These are phyloP conservation scores for Adansonia gregorii DNA, from an alignment of 441 rosid species.

Conservation along the genomic window DNA sequence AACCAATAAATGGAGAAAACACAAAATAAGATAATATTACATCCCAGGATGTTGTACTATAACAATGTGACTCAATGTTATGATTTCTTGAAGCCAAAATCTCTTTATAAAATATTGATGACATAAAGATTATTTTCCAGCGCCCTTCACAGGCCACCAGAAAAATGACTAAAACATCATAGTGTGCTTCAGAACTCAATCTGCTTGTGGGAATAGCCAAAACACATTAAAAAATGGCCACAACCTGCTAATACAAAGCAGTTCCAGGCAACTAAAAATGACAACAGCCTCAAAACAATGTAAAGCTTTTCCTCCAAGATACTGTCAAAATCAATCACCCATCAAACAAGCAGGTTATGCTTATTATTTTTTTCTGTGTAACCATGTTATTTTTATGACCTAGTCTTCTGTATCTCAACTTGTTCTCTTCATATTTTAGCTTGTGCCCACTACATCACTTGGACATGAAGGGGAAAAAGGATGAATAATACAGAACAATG, in stretches of 20 bases:
- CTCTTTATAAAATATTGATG: not conserved
- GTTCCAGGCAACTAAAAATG: not conserved
- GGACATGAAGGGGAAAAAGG: not conserved
- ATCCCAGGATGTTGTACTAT: not conserved
- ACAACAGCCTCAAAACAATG: not conserved
- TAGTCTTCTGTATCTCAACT: not conserved
- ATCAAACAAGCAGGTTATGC: not conserved
- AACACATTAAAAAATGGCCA: not conserved
- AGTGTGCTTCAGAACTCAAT: not conserved
- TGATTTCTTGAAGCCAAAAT: not conserved
- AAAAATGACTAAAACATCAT: not conserved
- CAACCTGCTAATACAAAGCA: not conserved
- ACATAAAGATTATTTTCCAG: slow-evolving; percentile 3
- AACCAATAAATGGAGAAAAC: not conserved
- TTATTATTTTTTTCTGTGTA: not conserved
- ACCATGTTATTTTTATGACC: slow-evolving; percentile 5
- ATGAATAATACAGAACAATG: not conserved
- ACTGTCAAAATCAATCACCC: not conserved
- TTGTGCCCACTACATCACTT: not conserved
- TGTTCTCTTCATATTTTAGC: slow-evolving; percentile 11
- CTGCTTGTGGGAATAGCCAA: not conserved
- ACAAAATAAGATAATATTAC: not conserved
- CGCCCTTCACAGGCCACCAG: not conserved
- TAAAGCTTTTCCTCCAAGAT: not conserved
- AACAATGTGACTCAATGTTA: not conserved